Conservation (phyloP, 305 asterid species). For the Fraxinus latifolia region DNA sequence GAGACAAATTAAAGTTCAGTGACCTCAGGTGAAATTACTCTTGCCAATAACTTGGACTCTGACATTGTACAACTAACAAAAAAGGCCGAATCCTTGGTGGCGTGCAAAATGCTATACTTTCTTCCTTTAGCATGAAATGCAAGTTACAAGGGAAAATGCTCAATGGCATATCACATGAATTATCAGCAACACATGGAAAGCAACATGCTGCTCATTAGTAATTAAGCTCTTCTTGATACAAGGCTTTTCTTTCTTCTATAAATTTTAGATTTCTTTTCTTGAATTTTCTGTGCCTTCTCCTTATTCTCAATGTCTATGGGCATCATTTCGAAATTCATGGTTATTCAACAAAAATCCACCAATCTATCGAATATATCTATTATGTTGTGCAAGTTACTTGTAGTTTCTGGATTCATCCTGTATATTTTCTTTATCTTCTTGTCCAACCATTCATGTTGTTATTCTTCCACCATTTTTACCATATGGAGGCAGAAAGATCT, state of each 20-base stretch:
- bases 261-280: neutral
- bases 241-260: neutral
- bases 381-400: slow-evolving; percentile 23
- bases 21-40: neutral
- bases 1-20: neutral
- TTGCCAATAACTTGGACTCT: neutral
- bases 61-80: neutral
- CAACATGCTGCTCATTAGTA: neutral
- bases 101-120: slow-evolving; percentile 20
- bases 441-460: slow-evolving; percentile 22
- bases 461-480: slow-evolving; percentile 19
- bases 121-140: slow-evolving; percentile 15
- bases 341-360: slow-evolving; percentile 6
- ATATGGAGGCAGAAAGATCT: slow-evolving; percentile 11
- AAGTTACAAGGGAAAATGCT: slow-evolving; percentile 9
- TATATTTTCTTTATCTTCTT: slow-evolving; percentile 21
- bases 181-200: slow-evolving; percentile 4
- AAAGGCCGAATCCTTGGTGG: slow-evolving; percentile 1
- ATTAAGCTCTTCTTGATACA: neutral
- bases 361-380: neutral
- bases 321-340: neutral
- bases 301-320: neutral
- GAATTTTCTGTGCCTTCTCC: neutral
- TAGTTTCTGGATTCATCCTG: slow-evolving; percentile 26
- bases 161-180: slow-evolving; percentile 23